Conservation (phyloP, 2,329 filamentous ascomycete genomes). For the Podosphaera xanthii region DNA sequence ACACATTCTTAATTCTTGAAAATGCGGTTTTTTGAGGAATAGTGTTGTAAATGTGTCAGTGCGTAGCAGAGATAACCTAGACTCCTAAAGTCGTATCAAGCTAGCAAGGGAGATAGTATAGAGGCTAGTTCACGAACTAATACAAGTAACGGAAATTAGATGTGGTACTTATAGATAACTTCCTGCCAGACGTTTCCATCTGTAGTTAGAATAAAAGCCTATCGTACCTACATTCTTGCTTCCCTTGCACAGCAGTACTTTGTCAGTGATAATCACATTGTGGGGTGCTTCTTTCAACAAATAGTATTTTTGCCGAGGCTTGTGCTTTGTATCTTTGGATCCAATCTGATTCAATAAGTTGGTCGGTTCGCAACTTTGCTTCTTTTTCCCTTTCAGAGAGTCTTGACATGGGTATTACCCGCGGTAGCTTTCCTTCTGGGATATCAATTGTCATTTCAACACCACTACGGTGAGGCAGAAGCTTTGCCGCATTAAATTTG, state of each 20-base stretch:
- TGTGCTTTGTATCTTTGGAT: neutral
- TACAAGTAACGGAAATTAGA: too few species aligned
- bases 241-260: too few species aligned
- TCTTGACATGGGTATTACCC: neutral
- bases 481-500: neutral
- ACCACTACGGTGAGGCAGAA: neutral
- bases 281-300: neutral
- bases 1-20: neutral
- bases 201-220: too few species aligned
- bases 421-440: neutral
- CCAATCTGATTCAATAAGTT: neutral
- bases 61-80: too few species aligned
- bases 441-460: slow-evolving; percentile 1
- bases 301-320: neutral
- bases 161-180: too few species aligned
- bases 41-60: too few species aligned
- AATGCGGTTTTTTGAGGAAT: neutral
- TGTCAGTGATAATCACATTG: too few species aligned
- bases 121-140: too few species aligned
- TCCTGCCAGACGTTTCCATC: too few species aligned
- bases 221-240: too few species aligned
- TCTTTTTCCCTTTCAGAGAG: neutral
- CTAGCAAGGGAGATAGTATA: too few species aligned
- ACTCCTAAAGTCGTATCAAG: too few species aligned
- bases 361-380: neutral